phyloP scores from a whole-genome alignment of 495 filamentous ascomycete species.

The Penicillium diatomitis region DNA sequence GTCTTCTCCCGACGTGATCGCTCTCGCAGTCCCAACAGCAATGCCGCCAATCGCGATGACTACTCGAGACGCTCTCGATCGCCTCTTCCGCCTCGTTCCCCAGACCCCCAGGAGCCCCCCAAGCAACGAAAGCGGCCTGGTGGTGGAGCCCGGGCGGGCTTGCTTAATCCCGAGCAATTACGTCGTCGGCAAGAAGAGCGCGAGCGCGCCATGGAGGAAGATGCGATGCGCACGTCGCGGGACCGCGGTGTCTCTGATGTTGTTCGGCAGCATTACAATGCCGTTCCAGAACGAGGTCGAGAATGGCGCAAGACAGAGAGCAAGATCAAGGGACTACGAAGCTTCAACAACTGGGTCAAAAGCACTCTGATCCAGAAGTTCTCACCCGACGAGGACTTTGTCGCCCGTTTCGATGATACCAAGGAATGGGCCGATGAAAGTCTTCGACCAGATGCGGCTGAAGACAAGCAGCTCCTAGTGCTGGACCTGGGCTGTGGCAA shows the following conservation, averaged over 20 bases:
- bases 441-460: slow-evolving; percentile 33
- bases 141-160: slow-evolving; percentile 65
- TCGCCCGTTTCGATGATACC: slow-evolving; percentile 27
- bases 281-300: slow-evolving; percentile 76
- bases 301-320: slow-evolving; percentile 92
- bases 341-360: slow-evolving; percentile 99
- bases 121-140: slow-evolving; percentile 83
- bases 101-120: slow-evolving; percentile 34
- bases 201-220: slow-evolving; percentile 48
- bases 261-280: slow-evolving; percentile 89
- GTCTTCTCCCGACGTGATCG: slow-evolving; percentile 36
- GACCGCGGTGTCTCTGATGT: slow-evolving; percentile 65
- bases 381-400: slow-evolving; percentile 68
- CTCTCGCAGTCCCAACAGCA: slow-evolving; percentile 19
- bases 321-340: slow-evolving; percentile 85
- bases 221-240: slow-evolving; percentile 38
- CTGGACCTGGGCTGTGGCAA: slow-evolving; percentile 96
- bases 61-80: slow-evolving; percentile 27
- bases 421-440: slow-evolving; percentile 44
- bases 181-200: slow-evolving; percentile 57
- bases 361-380: slow-evolving; percentile 95
- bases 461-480: slow-evolving; percentile 55
- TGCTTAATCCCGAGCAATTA: slow-evolving; percentile 58
- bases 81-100: slow-evolving; percentile 29
- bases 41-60: slow-evolving; percentile 15